phyloP scores from a whole-genome alignment of 805 yeast species.

The Spathaspora gorwiae region DNA sequence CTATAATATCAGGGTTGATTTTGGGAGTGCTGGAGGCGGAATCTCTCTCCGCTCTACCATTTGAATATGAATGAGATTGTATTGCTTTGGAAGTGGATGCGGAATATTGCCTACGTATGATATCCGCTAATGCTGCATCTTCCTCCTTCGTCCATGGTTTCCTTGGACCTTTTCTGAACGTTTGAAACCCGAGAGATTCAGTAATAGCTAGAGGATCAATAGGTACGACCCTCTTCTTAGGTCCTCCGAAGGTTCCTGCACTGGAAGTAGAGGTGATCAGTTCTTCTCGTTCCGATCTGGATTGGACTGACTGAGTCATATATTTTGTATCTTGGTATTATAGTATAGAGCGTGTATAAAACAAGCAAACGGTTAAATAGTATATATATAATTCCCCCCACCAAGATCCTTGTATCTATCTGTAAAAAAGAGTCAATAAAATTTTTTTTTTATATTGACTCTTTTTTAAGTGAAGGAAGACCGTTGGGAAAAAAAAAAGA shows the following conservation, averaged over 20 bases:
- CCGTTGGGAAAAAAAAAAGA: too few species aligned
- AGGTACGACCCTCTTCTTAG: conserved; percentile 16
- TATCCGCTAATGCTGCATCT: conserved; percentile 47
- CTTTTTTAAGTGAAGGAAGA: too few species aligned
- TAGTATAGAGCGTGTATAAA: too few species aligned
- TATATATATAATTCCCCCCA: too few species aligned
- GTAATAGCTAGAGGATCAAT: conserved; percentile 58
- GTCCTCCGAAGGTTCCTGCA: neutral
- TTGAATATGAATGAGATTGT: neutral
- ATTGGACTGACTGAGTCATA: too few species aligned
- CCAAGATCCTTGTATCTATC: too few species aligned
- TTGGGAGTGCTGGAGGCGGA: neutral
- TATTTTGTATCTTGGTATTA: too few species aligned
- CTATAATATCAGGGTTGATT: conserved; percentile 38
- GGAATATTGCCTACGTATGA: conserved; percentile 35
- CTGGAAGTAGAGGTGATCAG: neutral
- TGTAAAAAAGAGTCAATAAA: too few species aligned
- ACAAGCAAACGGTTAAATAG: too few species aligned
- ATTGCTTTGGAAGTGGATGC: conserved; percentile 11
- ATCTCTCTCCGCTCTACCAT: too few species aligned
- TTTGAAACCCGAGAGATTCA: conserved; percentile 69
- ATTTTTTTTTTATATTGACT: too few species aligned
- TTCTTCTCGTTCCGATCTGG: neutral
- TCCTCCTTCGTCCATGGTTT: conserved; percentile 76
- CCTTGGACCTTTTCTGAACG: conserved; percentile 58